Base-by-base conservation (phyloP, 2,329 filamentous ascomycete genomes). In the Samsoniella hepiali region DNA sequence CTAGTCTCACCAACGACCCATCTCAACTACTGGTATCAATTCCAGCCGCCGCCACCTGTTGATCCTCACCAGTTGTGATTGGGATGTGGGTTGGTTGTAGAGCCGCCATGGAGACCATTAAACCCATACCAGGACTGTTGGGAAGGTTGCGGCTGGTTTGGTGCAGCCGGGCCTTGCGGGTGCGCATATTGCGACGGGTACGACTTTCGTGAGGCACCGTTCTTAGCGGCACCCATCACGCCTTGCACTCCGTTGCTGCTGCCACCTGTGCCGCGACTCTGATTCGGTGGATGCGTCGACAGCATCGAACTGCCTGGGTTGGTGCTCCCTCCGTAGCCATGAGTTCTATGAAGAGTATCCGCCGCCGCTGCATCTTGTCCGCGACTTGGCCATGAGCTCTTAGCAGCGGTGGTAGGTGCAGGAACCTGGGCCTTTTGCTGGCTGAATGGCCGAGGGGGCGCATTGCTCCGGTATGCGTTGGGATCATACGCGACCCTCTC, bases 401-500 rank as follows among this genome's bases (percentile, higher is more conserved):
- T 49, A 17, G 13, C 27, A n/a, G 42, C 22, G 17, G 9, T 47
- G 9, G n/a, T 13, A n/a, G 5, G 59, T 38, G 22, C 15, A 45
- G 50, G 10, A 7, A 31, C n/a, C 29, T 10, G 22, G 5, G 51
- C 42, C 34, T 62, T n/a, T n/a, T 47, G 58, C 11, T 40, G 49
- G 40, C 8, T 50, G 29, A 42, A 50, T n/a, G 42, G 2, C 17
- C 42, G 31, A 8, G 40, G 13, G 2, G 40, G n/a, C 7, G 34
- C n/a, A 44, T 13, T 38, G 9, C 49, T 29, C 5, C 31, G 51
- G 22, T 56, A 62, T 27, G 51, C 40, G 10, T 56, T 9, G 2
- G 60, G 60, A 15, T 62, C 51, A 42, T 62, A 62, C 15, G 60
- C 60, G 17, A 62, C 34, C 11, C 51, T 34, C 5, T 62, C 51